Conservation (phyloP, 2,329 filamentous ascomycete genomes). For the Chalaropsis thielavioides region DNA sequence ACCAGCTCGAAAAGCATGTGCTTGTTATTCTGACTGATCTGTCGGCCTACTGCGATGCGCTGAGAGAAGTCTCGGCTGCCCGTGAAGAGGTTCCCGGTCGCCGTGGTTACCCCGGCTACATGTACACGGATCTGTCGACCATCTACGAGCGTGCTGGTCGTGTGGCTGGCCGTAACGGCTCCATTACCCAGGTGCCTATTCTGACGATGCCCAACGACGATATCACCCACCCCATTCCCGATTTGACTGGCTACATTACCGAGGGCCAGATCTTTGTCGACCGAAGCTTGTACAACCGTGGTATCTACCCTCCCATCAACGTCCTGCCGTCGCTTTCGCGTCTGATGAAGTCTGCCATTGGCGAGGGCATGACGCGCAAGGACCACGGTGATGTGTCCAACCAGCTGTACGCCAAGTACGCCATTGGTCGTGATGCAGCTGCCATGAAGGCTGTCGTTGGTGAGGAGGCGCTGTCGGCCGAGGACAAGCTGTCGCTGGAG, state of each 20-base stretch:
- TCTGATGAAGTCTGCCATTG: constrained; percentile 99
- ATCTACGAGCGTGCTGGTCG: constrained; percentile 98
- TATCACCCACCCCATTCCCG: constrained; percentile 97
- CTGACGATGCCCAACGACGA: constrained; percentile 99
- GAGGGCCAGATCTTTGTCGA: constrained; percentile 98
- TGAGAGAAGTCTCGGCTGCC: constrained; percentile 95
- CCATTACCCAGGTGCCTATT: constrained; percentile 98
- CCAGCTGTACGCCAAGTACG: constrained; percentile 98
- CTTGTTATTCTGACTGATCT: constrained; percentile 96
- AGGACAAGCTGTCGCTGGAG: constrained; percentile 95
- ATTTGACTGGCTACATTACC: constrained; percentile 97
- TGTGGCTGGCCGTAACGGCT: constrained; percentile 92
- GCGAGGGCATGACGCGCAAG: constrained; percentile 88
- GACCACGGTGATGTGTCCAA: constrained; percentile 98
- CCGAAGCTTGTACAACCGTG: constrained; percentile 85
- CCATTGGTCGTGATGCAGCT: constrained; percentile 93
- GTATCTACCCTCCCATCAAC: constrained; percentile 97
- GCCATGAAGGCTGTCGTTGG: constrained; percentile 99
- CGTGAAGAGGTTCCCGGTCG: constrained; percentile 98
- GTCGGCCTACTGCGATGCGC: constrained; percentile 94
- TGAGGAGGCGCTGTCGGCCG: constrained; percentile 86
- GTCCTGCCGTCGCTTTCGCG: constrained; percentile 93
- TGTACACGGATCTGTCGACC: constrained; percentile 99
- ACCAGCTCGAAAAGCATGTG: constrained; percentile 99
- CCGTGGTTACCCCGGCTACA: constrained; percentile 99